These are phyloP conservation scores for Neocallimastix lanati DNA, from an alignment of 192 early-diverging fungal species.

Conservation along the genomic window DNA sequence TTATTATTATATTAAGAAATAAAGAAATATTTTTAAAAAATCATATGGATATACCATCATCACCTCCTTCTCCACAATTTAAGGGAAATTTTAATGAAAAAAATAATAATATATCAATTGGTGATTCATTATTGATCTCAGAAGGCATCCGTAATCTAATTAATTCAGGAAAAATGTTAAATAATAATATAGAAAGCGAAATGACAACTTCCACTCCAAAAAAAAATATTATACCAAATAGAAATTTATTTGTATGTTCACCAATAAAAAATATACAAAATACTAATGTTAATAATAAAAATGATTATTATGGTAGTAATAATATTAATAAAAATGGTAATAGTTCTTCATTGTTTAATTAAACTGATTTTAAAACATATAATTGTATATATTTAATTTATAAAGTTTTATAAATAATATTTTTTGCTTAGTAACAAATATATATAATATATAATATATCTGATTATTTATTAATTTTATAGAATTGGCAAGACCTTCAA, in stretches of 20 bases:
- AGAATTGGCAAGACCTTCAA: too few relatives aligned
- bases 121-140: neutral
- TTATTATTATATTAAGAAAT: neutral
- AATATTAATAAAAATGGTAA: too few relatives aligned
- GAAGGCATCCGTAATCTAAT: neutral
- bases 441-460: too few relatives aligned
- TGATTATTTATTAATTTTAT: too few relatives aligned
- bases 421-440: too few relatives aligned
- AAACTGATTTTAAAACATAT: too few relatives aligned
- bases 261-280: neutral
- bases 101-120: neutral
- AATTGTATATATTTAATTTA: too few relatives aligned
- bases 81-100: neutral
- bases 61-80: neutral
- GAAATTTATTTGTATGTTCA: neutral
- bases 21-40: neutral
- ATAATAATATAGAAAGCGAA: too few relatives aligned
- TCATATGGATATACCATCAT: neutral
- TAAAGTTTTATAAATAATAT: too few relatives aligned
- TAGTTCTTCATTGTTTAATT: too few relatives aligned
- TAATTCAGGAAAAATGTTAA: too few relatives aligned
- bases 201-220: neutral
- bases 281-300: neutral
- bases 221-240: neutral
- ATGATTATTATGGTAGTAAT: neutral